Base-by-base conservation (phyloP, 2,329 filamentous ascomycete species). In the Paecilomyces fulvus region DNA sequence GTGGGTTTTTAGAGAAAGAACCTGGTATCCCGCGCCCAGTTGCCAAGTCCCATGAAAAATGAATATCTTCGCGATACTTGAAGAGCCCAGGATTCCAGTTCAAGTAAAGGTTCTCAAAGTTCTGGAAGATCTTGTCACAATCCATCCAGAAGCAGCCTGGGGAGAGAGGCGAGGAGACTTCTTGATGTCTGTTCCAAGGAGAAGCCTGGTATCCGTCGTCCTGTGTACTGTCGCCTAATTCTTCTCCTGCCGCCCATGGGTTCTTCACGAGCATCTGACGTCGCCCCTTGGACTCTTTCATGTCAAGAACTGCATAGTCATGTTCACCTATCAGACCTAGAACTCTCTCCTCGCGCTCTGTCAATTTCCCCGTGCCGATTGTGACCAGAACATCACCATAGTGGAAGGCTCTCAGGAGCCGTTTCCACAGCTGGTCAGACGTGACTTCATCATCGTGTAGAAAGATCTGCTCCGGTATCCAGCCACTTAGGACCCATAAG, bases 71-170 rank as follows among this genome's bases (percentile, higher is more conserved):
- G 8, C 92, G 85, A 67, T 88, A 77, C 1, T 78, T 77, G 73
- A 99, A 99, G 0, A 96, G 77, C 0, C 82, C 81, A 0, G 94
- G 92, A 62, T 96, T 96, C 94, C 94, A 99, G 73, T 97, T 99
- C 55, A 99, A 79, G 71, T 97, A 99, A 63, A 99, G 83, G 17
- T 92, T 95, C 69, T 97, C 91, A 61, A 96, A 99, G 67, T 96
- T 86, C 65, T 96, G 91, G 33, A 90, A 82, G 3, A 96, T 85
- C 61, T 91, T 89, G 63, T 95, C 89, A 28, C 94, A 84, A 23
- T 87, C 85, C 74, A 97, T 95, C 92, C 94, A 97, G 67, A 96
- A 95, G 0, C 88, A 90, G n/a, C 91, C 90, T 0, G 87, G 86
- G 28, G 71, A 66, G 20, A 73, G 65, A 21, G 64, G 61, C 10